Conservation (phyloP, 2,329 filamentous ascomycete genomes). For the Mycogone perniciosa region DNA sequence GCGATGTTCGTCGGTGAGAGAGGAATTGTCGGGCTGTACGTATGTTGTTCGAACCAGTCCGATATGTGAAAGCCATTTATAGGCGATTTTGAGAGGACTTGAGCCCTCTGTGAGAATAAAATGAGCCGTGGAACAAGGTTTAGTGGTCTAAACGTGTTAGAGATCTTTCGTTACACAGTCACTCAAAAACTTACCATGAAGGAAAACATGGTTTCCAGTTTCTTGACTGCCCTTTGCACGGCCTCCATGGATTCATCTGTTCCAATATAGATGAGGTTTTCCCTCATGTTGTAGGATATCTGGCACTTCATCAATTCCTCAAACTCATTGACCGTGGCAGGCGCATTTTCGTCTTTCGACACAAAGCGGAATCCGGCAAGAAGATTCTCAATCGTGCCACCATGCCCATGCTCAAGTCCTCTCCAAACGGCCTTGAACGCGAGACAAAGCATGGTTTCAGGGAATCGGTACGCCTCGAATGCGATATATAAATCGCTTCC, state of each 20-base stretch:
- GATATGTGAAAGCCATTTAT: conserved; percentile 22
- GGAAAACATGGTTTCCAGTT: conserved; percentile 6
- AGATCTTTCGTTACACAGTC: background rate
- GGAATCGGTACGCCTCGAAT: conserved; percentile 21
- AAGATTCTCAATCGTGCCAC: conserved; percentile 11
- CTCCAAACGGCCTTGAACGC: conserved; percentile 21
- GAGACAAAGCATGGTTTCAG: conserved; percentile 14
- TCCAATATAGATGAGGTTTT: conserved; percentile 25
- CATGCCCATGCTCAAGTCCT: conserved; percentile 15
- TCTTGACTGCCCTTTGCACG: conserved; percentile 15
- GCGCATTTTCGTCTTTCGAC: conserved; percentile 4
- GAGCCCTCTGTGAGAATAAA: conserved; percentile 18
- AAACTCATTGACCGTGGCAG: conserved; percentile 8
- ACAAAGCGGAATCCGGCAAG: conserved; percentile 16
- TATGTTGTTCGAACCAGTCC: conserved; percentile 23
- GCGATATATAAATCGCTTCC: background rate
- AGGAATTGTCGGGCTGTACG: conserved; percentile 5
- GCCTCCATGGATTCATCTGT: conserved; percentile 7
- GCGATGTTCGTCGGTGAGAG: conserved; percentile 13
- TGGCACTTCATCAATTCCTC: conserved; percentile 16
- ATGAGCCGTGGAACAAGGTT: conserved; percentile 14
- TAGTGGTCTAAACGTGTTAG: conserved; percentile 14
- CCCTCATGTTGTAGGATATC: conserved; percentile 23
- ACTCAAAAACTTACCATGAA: conserved; percentile 4
- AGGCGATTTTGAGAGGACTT: conserved; percentile 14